phyloP scores from a whole-genome alignment of 331 rosid genomes.

The Dryas integrifolia region DNA sequence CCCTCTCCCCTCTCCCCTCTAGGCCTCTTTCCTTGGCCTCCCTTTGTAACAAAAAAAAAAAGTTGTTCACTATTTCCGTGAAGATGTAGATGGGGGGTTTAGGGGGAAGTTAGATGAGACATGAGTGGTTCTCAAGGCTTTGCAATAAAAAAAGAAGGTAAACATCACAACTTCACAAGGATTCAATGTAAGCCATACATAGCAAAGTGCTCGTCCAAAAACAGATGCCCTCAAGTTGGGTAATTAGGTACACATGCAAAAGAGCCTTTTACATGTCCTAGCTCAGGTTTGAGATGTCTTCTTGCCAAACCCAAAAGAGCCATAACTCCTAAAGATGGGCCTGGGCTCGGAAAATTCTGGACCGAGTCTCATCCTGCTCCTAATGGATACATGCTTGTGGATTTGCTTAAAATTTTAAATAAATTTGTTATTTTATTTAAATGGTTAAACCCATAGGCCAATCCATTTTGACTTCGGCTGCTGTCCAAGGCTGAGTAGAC shows the following conservation, averaged over 20 bases:
- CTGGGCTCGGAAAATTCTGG: no score
- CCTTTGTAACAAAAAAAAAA: no score
- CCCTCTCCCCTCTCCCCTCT: no score
- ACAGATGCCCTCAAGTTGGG: neutral
- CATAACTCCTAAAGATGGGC: neutral
- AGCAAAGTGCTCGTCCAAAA: neutral
- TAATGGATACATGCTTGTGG: no score
- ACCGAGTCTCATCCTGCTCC: no score
- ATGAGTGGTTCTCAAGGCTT: neutral
- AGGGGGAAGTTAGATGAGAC: neutral
- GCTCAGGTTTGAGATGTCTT: neutral
- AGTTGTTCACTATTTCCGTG: neutral
- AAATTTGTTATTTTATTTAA: no score
- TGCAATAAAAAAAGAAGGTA: no score
- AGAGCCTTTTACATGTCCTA: neutral
- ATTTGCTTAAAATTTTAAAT: no score
- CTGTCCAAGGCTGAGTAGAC: no score
- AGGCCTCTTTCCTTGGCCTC: no score
- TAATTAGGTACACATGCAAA: neutral
- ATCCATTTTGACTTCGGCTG: no score
- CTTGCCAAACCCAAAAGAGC: neutral
- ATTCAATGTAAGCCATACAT: neutral
- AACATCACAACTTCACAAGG: neutral
- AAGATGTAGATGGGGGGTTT: neutral
- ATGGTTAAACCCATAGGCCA: no score